A percentile compares a stretch with the other conserved stretches of the same genome.
phyloP scores from a whole-genome alignment of 2,329 filamentous ascomycete genomes.

The Dactylellina drechsleri region DNA sequence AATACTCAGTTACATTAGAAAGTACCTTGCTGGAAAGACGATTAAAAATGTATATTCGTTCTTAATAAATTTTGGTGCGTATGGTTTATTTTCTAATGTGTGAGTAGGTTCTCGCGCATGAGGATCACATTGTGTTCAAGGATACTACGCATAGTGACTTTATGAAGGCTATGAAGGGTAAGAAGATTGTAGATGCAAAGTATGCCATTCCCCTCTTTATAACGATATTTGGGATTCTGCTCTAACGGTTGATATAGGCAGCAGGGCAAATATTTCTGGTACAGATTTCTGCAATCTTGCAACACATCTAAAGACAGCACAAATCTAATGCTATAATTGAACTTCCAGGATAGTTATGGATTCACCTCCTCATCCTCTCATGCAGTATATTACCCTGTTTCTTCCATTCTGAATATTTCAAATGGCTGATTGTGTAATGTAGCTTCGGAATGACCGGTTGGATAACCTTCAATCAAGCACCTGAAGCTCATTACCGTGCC shows the following conservation, averaged over 20 bases:
- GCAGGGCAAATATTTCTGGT: constrained; percentile 98
- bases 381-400: constrained; percentile 73
- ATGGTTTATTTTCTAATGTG: too few relatives aligned
- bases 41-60: constrained; percentile 69
- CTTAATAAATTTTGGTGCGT: too few relatives aligned
- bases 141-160: constrained; percentile 82
- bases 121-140: constrained; percentile 90
- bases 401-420: constrained; percentile 61
- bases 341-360: constrained; percentile 73
- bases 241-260: constrained; percentile 66
- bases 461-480: constrained; percentile 84
- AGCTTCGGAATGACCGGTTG: constrained; percentile 70
- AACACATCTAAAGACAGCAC: constrained; percentile 62
- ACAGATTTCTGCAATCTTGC: constrained; percentile 15
- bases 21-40: constrained; percentile 83
- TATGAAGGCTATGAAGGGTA: constrained; percentile 76
- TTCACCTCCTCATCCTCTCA: constrained; percentile 81
- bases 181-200: constrained; percentile 69
- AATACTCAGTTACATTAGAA: constrained; percentile 75
- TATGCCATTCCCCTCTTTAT: constrained; percentile 1
- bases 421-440: constrained; percentile 31
- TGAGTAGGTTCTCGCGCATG: constrained; percentile 67
- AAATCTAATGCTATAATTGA: constrained; percentile 59
- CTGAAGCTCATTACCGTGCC: constrained; percentile 82
- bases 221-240: constrained; percentile 58